Evolutionary conservation across 805 yeast species (phyloP), one percentile per base, ranked within the genome.

Genomic region (Candida suzukii): DNA sequence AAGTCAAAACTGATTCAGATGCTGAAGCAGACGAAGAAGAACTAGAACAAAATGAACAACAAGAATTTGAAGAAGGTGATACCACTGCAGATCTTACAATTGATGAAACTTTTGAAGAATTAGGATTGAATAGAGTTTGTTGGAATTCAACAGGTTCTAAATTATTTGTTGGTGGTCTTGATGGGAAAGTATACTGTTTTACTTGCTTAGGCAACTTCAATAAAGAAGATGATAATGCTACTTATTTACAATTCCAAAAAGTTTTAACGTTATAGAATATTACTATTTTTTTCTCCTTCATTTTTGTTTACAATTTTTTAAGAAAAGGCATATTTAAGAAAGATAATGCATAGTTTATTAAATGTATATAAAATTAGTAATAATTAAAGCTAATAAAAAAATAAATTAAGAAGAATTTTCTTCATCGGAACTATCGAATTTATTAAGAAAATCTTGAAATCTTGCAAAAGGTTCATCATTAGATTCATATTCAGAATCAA

Each of bases 111-210:
- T 8, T 21, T 8, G 18, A 28, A 30, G 43, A 22, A 31, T 12
- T 31, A 18, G 35, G 35, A 19, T 27, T 43, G n/a, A 43, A 43
- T 27, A 41, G 35, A 35, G 38, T 40, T 4, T 7, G 30, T 12
- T 43, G 46, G 45, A 39, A 30, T 32, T 26, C 17, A 10, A 31
- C 35, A 22, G 45, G 50, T 22, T 21, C 16, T 11, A 25, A 37
- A 21, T 35, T 51, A 2, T 39, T 43, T 6, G 41, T 49, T 22
- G 63, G 60, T 40, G 60, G 57, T 7, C 34, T 56, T 4, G n/a
- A 39, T 4, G 63, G 64, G n/a, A 36, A 26, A 5, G 18, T 56
- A 3, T 44, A 51, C 26, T 11, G 47, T 16, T 42, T 40, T 26
- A 42, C 37, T 20, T 27, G 29, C n/a, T 9, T 17, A 3, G 35